phyloP scores from a whole-genome alignment of 2,329 filamentous ascomycete species.

The Xylariales sp. region DNA sequence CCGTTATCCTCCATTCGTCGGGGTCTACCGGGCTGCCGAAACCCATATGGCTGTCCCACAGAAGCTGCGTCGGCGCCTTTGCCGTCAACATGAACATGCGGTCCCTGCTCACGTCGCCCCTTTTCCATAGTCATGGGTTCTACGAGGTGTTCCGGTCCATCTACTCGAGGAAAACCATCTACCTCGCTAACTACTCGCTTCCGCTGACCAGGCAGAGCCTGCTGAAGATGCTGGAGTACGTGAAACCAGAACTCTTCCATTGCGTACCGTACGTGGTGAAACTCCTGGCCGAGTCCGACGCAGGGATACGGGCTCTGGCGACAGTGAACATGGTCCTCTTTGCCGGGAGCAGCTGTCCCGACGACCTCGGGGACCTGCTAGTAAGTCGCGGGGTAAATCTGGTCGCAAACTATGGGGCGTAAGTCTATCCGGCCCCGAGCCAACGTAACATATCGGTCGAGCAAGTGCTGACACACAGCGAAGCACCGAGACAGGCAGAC shows the following conservation, averaged over 20 bases:
- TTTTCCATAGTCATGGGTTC: conserved; percentile 65
- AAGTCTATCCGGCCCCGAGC: conserved; percentile 39
- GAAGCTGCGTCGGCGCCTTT: conserved; percentile 38
- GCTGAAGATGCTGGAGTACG: conserved; percentile 53
- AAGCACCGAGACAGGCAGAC: conserved; percentile 66
- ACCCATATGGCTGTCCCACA: conserved; percentile 65
- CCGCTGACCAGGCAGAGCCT: conserved; percentile 61
- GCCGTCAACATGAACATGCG: conserved; percentile 53
- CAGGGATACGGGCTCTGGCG: conserved; percentile 59
- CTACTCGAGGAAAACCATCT: conserved; percentile 57
- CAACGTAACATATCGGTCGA: neutral
- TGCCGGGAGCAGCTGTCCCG: conserved; percentile 64
- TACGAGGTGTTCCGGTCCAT: conserved; percentile 61
- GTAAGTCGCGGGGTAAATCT: conserved; percentile 62
- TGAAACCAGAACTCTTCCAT: conserved; percentile 62
- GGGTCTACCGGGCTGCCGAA: conserved; percentile 68
- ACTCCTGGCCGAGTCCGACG: conserved; percentile 64
- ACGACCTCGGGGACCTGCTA: conserved; percentile 62
- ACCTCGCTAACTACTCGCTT: conserved; percentile 60
- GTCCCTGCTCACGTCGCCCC: conserved; percentile 61
- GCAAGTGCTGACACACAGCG: conserved; percentile 7
- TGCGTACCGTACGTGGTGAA: conserved; percentile 69
- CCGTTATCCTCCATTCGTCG: conserved; percentile 52
- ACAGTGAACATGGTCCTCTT: conserved; percentile 60
- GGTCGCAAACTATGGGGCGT: conserved; percentile 62